A percentile compares a stretch with the other conserved stretches of the same genome.
Evolutionary conservation across 768 basidiomycete genomes (phyloP).

Genomic region (Leucocoprinus birnbaumii): DNA sequence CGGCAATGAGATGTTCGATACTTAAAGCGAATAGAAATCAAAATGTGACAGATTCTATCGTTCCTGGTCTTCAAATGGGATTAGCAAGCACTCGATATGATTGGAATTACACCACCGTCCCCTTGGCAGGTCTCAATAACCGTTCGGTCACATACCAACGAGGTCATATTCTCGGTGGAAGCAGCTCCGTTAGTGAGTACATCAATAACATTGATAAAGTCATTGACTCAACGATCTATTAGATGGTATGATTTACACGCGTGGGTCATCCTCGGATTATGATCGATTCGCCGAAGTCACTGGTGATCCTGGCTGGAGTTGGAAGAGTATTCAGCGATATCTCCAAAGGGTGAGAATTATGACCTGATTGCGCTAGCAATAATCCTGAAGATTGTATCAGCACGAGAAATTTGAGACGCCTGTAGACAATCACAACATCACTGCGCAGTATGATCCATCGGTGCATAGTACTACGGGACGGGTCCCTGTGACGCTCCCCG

Average conservation of each 20-base stretch:
- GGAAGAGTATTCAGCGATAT: conserved; percentile 25
- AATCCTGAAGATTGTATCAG: conserved; percentile 13
- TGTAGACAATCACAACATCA: conserved; percentile 16
- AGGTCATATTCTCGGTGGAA: conserved; percentile 28
- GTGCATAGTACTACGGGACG: conserved; percentile 18
- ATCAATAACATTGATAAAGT: background rate
- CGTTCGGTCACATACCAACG: conserved; percentile 21
- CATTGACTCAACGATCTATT: too few relatives aligned
- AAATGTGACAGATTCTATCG: conserved; percentile 11
- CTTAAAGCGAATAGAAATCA: conserved; percentile 12
- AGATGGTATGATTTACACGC: conserved; percentile 20
- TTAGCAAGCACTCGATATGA: conserved; percentile 5
- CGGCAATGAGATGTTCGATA: background rate
- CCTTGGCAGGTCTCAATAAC: conserved; percentile 21
- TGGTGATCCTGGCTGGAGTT: conserved; percentile 29
- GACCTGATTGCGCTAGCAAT: too few relatives aligned
- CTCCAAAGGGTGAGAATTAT: conserved; percentile 19
- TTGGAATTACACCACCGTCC: conserved; percentile 30
- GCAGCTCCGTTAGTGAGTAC: conserved; percentile 25
- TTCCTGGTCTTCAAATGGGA: conserved; percentile 12
- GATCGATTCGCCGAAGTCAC: conserved; percentile 22
- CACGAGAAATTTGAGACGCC: conserved; percentile 17
- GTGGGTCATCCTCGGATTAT: conserved; percentile 9
- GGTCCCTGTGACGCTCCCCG: conserved; percentile 17
- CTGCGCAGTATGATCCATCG: conserved; percentile 17